A percentile compares a stretch with the other conserved stretches of the same genome.
Evolutionary conservation across 805 yeast genomes (phyloP).

Genomic region (Hanseniaspora valbyensis): DNA sequence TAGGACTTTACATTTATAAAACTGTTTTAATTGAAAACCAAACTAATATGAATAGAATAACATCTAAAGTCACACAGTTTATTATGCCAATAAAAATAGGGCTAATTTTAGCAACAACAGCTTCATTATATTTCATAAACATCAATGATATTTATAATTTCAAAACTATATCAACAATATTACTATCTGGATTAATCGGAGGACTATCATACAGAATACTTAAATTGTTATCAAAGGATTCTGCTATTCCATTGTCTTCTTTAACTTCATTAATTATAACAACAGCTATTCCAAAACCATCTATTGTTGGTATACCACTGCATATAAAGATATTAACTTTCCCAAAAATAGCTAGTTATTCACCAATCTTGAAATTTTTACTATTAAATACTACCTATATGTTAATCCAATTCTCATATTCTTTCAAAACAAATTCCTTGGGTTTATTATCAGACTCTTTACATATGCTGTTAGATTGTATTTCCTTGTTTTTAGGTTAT

Average conservation of each 20-base stretch:
- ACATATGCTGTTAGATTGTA: constrained; percentile 93
- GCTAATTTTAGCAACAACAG: background rate
- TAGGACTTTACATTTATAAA: background rate
- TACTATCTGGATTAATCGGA: background rate
- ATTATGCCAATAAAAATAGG: background rate
- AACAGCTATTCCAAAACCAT: constrained; percentile 8
- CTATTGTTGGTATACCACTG: constrained; percentile 7
- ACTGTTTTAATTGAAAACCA: background rate
- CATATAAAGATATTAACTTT: constrained; percentile 14
- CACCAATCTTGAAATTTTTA: constrained; percentile 70
- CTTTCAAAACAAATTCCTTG: constrained; percentile 82
- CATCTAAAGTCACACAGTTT: background rate
- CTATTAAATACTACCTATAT: constrained; percentile 81
- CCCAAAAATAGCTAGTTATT: constrained; percentile 13
- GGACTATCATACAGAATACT: background rate
- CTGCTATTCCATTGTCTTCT: constrained; percentile 1
- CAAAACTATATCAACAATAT: background rate
- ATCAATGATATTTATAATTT: background rate
- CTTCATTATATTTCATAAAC: background rate
- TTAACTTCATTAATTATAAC: constrained; percentile 10
- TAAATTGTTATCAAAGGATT: background rate
- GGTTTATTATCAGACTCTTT: constrained; percentile 87
- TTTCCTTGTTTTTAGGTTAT: constrained; percentile 78
- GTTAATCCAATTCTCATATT: constrained; percentile 86
- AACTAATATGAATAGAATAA: background rate